Percentiles rank a stretch among this genome's conserved stretches.
These are phyloP conservation scores for Polyplosphaeria fusca DNA, from an alignment of 495 filamentous ascomycete species.

Conservation along the genomic window DNA sequence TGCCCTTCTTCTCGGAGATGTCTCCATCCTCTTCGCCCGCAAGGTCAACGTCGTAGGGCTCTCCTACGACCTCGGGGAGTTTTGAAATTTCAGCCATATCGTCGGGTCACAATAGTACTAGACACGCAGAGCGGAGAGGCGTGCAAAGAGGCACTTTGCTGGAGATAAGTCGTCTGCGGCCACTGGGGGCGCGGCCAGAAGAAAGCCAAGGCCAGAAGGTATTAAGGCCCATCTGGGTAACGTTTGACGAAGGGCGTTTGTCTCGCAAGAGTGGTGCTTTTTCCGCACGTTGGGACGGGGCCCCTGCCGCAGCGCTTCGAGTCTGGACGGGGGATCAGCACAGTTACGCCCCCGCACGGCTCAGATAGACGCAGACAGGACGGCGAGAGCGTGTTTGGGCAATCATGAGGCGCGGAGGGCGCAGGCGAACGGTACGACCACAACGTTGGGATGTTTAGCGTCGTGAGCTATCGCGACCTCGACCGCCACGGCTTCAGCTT, in stretches of 20 bases:
- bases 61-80: constrained; percentile 3
- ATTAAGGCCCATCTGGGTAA: neutral
- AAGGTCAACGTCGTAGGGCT: constrained; percentile 14
- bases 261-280: neutral
- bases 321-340: neutral
- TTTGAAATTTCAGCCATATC: constrained; percentile 8
- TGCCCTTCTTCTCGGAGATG: constrained; percentile 22
- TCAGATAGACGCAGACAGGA: neutral
- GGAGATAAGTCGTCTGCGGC: neutral
- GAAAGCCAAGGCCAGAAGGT: neutral
- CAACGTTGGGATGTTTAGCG: neutral
- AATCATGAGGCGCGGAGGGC: neutral
- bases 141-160: neutral
- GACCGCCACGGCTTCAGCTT: too few relatives aligned
- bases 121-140: neutral
- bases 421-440: neutral
- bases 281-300: neutral
- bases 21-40: constrained; percentile 8
- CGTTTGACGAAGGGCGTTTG: neutral
- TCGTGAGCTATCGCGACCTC: too few relatives aligned
- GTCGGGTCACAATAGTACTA: neutral
- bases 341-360: neutral
- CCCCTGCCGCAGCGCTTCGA: neutral
- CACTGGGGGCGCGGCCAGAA: too few relatives aligned
- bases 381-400: neutral